Percentiles rank a stretch among this genome's conserved stretches.
phyloP scores from a whole-genome alignment of 2,329 filamentous ascomycete genomes.

The Pseudogymnoascus sp. region DNA sequence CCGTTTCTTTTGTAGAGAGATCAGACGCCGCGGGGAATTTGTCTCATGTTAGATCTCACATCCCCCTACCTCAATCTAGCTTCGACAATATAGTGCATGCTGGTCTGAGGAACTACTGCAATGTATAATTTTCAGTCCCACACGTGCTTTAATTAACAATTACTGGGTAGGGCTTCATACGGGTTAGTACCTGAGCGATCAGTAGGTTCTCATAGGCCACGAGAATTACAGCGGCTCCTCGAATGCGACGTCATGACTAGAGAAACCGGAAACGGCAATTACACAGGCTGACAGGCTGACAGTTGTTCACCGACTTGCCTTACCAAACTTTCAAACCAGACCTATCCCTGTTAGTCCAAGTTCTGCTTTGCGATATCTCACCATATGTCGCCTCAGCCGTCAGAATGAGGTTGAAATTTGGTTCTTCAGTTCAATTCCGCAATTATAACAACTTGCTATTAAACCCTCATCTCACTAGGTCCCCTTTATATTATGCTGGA shows the following conservation, averaged over 20 bases:
- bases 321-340: neutral
- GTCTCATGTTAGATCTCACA: neutral
- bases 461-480: neutral
- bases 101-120: neutral
- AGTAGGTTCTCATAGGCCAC: neutral
- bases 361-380: neutral
- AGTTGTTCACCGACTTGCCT: neutral
- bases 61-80: neutral
- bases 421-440: neutral
- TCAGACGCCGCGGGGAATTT: neutral
- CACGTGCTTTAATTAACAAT: neutral
- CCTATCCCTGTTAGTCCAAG: neutral
- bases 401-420: neutral
- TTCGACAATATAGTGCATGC: neutral
- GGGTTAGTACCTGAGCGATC: neutral
- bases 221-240: neutral
- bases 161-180: neutral
- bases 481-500: neutral
- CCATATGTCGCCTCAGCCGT: neutral
- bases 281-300: neutral
- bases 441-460: neutral
- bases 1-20: neutral
- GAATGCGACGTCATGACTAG: neutral
- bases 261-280: neutral
- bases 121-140: slow-evolving; percentile 2